A percentile compares a stretch with the other conserved stretches of the same genome.
phyloP scores from a whole-genome alignment of 805 yeast genomes.

The Groenewaldozyma salmanticensis region DNA sequence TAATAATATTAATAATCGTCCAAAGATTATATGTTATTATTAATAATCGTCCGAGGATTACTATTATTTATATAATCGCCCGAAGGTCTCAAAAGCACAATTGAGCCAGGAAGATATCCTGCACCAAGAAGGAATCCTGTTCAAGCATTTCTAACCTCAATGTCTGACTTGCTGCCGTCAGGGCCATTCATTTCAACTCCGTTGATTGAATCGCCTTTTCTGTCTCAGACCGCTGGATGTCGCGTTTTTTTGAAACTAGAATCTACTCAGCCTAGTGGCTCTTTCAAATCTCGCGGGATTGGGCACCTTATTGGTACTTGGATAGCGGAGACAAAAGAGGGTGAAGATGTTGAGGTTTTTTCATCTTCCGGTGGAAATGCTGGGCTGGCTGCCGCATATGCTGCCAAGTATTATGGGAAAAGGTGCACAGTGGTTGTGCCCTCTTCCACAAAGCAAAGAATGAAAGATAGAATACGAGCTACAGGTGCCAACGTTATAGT shows the following conservation, averaged over 20 bases:
- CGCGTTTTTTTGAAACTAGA: slow-evolving; percentile 74
- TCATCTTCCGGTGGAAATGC: slow-evolving; percentile 97
- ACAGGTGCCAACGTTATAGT: slow-evolving; percentile 45
- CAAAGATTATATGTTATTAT: too few species aligned
- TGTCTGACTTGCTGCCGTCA: too few species aligned
- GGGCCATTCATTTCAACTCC: slow-evolving; percentile 61
- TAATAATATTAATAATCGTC: too few species aligned
- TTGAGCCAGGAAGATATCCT: too few species aligned
- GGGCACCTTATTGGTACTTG: slow-evolving; percentile 52
- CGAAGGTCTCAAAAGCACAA: too few species aligned
- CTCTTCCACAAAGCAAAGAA: slow-evolving; percentile 34
- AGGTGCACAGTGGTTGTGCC: slow-evolving; percentile 58
- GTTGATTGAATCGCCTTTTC: slow-evolving; percentile 54
- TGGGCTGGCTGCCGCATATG: slow-evolving; percentile 91
- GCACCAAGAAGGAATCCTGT: too few species aligned
- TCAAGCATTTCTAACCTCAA: too few species aligned
- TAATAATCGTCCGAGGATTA: too few species aligned
- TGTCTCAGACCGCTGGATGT: slow-evolving; percentile 61
- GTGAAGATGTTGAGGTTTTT: slow-evolving; percentile 34
- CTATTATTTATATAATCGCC: too few species aligned
- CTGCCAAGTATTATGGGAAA: slow-evolving; percentile 56
- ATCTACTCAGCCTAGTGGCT: slow-evolving; percentile 81
- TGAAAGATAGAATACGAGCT: slow-evolving; percentile 35
- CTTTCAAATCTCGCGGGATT: slow-evolving; percentile 85
- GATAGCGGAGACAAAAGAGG: slow-evolving; percentile 29